phyloP scores from a whole-genome alignment of 306 rosid species.

The Prunus fruticosa region DNA sequence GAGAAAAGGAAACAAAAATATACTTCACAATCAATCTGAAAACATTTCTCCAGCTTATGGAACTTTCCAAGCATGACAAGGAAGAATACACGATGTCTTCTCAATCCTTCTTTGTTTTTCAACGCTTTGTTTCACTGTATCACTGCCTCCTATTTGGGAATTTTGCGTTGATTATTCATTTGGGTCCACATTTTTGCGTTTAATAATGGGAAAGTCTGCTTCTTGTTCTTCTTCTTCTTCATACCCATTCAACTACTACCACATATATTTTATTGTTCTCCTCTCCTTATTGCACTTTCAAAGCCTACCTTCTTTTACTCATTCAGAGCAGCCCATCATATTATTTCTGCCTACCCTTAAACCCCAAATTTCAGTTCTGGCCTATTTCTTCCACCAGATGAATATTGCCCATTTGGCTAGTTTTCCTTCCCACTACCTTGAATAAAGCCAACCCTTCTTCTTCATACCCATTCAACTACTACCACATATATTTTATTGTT shows the following conservation, averaged over 20 bases:
- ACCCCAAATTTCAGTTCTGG: background rate
- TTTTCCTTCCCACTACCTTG: no score
- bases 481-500: no score
- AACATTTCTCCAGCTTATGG: background rate
- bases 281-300: background rate
- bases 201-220: background rate
- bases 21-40: no score
- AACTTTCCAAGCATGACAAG: background rate
- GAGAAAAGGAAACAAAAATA: background rate
- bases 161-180: background rate
- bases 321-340: slow-evolving; percentile 6
- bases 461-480: background rate
- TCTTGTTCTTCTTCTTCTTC: background rate
- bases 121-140: background rate
- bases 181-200: background rate
- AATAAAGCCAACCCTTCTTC: background rate
- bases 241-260: background rate
- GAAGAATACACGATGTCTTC: background rate
- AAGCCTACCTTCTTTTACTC: slow-evolving; percentile 19
- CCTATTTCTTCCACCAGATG: background rate
- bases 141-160: background rate
- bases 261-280: no score
- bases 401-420: background rate
- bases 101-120: background rate
- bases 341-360: background rate